Base-by-base conservation (phyloP, 441 rosid genomes). In the Lagerstroemia fauriei region DNA sequence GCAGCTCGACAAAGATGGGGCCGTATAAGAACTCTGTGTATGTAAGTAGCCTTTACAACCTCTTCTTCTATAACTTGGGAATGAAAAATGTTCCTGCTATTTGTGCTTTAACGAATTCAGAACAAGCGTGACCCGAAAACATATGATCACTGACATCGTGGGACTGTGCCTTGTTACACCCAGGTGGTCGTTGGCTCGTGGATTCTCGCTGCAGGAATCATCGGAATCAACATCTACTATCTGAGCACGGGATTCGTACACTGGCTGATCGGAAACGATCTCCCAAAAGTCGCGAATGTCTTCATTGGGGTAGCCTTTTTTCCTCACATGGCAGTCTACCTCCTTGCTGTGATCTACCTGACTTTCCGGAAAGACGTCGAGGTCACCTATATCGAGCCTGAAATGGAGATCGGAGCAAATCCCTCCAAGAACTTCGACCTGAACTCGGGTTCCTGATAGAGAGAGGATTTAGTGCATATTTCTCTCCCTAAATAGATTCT, bases 1-100 rank as follows among this genome's bases (percentile, higher is more conserved):
- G 94, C 82, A 87, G 93, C 76, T 29, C 88, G 51, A 87, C 92
- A 31, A 93, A 93, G 81, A 90, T 92, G 97, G 97, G 97, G 57
- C 93, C 94, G 0, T 91, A 93, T 83, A 93, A 89, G 88, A 93
- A 92, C 77, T 93, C 93, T 0, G 44, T 87, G 38, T 50, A 13
- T 24, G 95, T 91, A 80, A 88, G 92, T 84, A 69, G 10, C 24
- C 18, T 6, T 69, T 69, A 0, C n/a, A 9, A 31, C 73, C n/a
- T 69, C 14, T n/a, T 29, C n/a, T 69, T 29, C 3, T 20, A 69
- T 1, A n/a, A n/a, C 31, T 69, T 44, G 16, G 12, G 16, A 14
- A 17, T 7, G 13, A 51, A 8, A 34, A 31, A 29, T 31, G 17
- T 71, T 71, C 27, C 17, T 44, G 18, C 12, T 34, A 2, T 7